These are phyloP conservation scores for Citrus unshiu DNA, from an alignment of 345 rosid species.

Conservation along the genomic window DNA sequence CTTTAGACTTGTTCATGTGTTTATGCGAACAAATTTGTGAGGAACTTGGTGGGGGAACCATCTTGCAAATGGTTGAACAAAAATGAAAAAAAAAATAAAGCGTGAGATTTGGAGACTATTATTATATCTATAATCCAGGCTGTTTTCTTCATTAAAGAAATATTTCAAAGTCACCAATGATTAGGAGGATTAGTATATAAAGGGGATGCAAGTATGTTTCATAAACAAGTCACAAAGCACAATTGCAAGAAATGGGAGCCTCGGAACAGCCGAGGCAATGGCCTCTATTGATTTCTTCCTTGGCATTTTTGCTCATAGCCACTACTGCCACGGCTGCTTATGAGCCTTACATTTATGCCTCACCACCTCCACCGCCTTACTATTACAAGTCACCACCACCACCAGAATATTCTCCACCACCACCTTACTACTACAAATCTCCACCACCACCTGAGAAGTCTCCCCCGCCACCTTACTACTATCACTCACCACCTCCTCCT, in stretches of 20 bases:
- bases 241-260: slow-evolving; percentile 21
- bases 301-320: slow-evolving; percentile 32
- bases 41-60: slow-evolving; percentile 6
- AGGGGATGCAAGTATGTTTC: not conserved
- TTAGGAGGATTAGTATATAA: slow-evolving; percentile 23
- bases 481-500: not conserved
- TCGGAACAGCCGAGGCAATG: slow-evolving; percentile 19
- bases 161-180: not conserved
- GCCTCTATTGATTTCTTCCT: slow-evolving; percentile 22
- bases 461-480: not conserved
- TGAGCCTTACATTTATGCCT: slow-evolving; percentile 24
- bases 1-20: not conserved
- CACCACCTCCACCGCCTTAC: slow-evolving; percentile 14
- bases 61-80: not conserved
- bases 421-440: slow-evolving; percentile 3
- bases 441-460: not conserved
- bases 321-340: slow-evolving; percentile 11
- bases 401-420: not conserved
- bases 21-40: not conserved
- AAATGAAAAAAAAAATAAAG: not conserved
- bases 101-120: not conserved
- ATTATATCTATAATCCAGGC: slow-evolving; percentile 21
- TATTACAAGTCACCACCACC: slow-evolving; percentile 19
- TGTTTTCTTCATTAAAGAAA: slow-evolving; percentile 9
- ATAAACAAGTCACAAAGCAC: slow-evolving; percentile 6